These are phyloP conservation scores for Chalciporus pseudorubinellus DNA, from an alignment of 768 basidiomycete genomes.

Conservation along the genomic window DNA sequence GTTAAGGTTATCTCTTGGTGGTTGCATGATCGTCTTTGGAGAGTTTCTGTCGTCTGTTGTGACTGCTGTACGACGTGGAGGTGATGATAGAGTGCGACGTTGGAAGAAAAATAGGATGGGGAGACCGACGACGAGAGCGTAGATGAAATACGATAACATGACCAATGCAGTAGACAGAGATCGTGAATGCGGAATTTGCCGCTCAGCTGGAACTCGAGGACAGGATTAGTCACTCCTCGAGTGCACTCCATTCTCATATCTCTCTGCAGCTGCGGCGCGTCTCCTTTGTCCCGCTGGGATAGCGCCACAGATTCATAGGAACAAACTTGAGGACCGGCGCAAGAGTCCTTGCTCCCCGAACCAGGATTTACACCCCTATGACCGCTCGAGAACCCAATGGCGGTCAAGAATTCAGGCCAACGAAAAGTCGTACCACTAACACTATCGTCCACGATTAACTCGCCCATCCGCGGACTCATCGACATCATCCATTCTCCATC, in stretches of 20 bases:
- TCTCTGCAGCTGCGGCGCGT: too few species aligned
- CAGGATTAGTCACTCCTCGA: neutral
- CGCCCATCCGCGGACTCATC: too few species aligned
- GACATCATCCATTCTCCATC: neutral
- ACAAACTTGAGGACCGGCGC: neutral
- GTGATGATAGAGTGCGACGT: conserved; percentile 7
- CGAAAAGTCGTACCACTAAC: too few species aligned
- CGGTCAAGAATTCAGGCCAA: too few species aligned
- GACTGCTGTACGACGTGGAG: conserved; percentile 6
- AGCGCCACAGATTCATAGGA: neutral
- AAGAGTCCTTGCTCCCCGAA: neutral
- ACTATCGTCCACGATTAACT: neutral
- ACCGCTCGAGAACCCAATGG: too few species aligned
- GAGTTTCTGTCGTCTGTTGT: conserved; percentile 28
- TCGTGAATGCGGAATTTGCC: conserved; percentile 14
- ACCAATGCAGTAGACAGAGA: conserved; percentile 4
- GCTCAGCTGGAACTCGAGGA: neutral
- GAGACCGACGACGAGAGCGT: conserved; percentile 31
- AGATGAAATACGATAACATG: conserved; percentile 27
- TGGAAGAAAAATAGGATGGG: conserved; percentile 30
- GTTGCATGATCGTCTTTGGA: conserved; percentile 69
- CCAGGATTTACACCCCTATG: neutral
- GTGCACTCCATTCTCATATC: too few species aligned
- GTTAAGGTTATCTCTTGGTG: conserved; percentile 54
- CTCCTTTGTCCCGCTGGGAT: neutral